Conservation (phyloP, 2,329 filamentous ascomycete genomes). For the Beauveria sp. region DNA sequence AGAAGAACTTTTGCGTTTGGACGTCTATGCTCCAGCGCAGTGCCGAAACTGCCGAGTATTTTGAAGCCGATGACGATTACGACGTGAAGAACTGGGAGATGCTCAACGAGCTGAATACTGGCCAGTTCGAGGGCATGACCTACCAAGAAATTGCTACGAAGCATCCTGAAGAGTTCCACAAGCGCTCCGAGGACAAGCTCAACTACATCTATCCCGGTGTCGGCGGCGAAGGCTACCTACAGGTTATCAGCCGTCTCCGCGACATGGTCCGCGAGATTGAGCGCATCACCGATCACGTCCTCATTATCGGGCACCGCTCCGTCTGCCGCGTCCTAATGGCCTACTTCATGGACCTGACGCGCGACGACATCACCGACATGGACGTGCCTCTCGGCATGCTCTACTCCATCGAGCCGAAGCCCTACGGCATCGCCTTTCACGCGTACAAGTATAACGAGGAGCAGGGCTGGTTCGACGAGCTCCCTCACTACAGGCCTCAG, state of each 20-base stretch:
- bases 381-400: slow-evolving; percentile 91
- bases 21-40: slow-evolving; percentile 92
- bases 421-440: slow-evolving; percentile 95
- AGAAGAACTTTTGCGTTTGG: slow-evolving; percentile 97
- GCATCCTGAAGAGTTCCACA: slow-evolving; percentile 72
- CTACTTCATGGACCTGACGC: slow-evolving; percentile 89
- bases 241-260: slow-evolving; percentile 90
- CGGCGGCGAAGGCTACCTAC: slow-evolving; percentile 91
- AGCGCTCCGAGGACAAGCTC: slow-evolving; percentile 78
- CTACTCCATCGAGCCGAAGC: slow-evolving; percentile 93
- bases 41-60: slow-evolving; percentile 79
- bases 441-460: slow-evolving; percentile 83
- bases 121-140: slow-evolving; percentile 88
- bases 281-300: slow-evolving; percentile 89
- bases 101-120: slow-evolving; percentile 93
- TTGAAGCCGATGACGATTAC: slow-evolving; percentile 85
- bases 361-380: slow-evolving; percentile 87
- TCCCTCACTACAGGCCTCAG: slow-evolving; percentile 74
- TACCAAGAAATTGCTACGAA: slow-evolving; percentile 81
- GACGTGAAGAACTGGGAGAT: slow-evolving; percentile 97
- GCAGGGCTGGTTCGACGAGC: slow-evolving; percentile 72
- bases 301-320: slow-evolving; percentile 87
- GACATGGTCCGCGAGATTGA: slow-evolving; percentile 96
- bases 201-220: slow-evolving; percentile 95
- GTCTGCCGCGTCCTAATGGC: slow-evolving; percentile 88